Conservation (phyloP, 257 asterid genomes). For the Petrea volubilis region DNA sequence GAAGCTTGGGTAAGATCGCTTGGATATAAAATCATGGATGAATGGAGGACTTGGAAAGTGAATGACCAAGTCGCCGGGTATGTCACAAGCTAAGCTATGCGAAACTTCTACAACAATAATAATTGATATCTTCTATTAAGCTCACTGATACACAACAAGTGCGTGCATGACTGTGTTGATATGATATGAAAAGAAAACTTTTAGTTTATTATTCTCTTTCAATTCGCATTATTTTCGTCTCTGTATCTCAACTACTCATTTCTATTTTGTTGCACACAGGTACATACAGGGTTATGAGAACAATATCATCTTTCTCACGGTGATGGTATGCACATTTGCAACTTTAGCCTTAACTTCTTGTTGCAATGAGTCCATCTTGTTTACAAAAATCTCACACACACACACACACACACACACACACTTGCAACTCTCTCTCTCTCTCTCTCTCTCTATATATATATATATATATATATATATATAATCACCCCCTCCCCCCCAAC, state of each 20-base stretch:
- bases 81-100: slow-evolving; percentile 4
- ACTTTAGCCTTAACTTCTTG: not conserved
- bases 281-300: slow-evolving; percentile 72
- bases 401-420: too few species aligned
- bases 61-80: slow-evolving; percentile 84
- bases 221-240: not conserved
- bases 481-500: too few species aligned
- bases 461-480: too few species aligned
- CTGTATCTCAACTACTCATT: not conserved
- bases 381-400: too few species aligned
- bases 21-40: slow-evolving; percentile 71
- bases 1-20: slow-evolving; percentile 88
- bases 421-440: too few species aligned
- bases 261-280: slow-evolving; percentile 39
- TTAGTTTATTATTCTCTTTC: too few species aligned
- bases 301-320: slow-evolving; percentile 79
- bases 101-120: too few species aligned
- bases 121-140: too few species aligned
- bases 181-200: too few species aligned
- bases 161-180: too few species aligned
- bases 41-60: slow-evolving; percentile 87
- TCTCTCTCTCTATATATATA: too few species aligned
- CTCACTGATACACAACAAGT: too few species aligned
- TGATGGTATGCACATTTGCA: slow-evolving; percentile 54
- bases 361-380: not conserved